Evolutionary conservation across 2,329 filamentous ascomycete genomes (phyloP).

Genomic region (Nigrospora oryzae): DNA sequence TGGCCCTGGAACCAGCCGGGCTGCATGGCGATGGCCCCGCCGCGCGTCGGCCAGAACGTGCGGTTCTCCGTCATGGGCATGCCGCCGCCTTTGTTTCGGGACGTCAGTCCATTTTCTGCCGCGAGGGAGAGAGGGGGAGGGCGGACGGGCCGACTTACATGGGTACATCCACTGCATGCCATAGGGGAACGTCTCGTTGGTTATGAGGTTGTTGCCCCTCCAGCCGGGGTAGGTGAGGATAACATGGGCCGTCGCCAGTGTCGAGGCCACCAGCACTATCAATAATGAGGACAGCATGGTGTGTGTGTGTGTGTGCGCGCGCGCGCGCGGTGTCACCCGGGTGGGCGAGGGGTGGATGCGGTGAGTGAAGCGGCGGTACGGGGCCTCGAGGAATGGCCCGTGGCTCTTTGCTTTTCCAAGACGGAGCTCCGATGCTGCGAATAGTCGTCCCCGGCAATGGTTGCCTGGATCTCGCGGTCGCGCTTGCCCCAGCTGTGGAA

Average conservation of each 20-base stretch:
- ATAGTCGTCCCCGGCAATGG: too few relatives aligned
- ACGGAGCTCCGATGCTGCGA: too few relatives aligned
- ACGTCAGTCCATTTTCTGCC: neutral
- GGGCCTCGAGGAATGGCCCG: neutral
- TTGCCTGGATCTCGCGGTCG: too few relatives aligned
- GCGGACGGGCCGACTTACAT: constrained; percentile 54
- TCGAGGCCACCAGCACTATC: constrained; percentile 33
- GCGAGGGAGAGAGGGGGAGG: neutral
- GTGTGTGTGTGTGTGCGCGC: too few relatives aligned
- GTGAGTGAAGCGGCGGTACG: too few relatives aligned
- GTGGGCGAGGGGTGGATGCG: neutral
- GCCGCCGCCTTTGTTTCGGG: constrained; percentile 61
- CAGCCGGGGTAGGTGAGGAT: constrained; percentile 81
- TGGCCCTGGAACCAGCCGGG: constrained; percentile 96
- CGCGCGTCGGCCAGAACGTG: constrained; percentile 82
- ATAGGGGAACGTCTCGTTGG: constrained; percentile 71
- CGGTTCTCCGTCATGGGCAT: constrained; percentile 70
- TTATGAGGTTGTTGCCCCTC: constrained; percentile 78
- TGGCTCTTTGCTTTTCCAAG: too few relatives aligned
- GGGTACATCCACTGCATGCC: constrained; percentile 96
- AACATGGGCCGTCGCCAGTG: constrained; percentile 59
- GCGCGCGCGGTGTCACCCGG: constrained; percentile 2
- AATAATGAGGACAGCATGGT: constrained; percentile 39
- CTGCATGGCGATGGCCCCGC: constrained; percentile 83
- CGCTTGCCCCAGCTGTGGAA: too few relatives aligned